Evolutionary conservation across 2,329 filamentous ascomycete species (phyloP).

Genomic region (Curvularia lunata): DNA sequence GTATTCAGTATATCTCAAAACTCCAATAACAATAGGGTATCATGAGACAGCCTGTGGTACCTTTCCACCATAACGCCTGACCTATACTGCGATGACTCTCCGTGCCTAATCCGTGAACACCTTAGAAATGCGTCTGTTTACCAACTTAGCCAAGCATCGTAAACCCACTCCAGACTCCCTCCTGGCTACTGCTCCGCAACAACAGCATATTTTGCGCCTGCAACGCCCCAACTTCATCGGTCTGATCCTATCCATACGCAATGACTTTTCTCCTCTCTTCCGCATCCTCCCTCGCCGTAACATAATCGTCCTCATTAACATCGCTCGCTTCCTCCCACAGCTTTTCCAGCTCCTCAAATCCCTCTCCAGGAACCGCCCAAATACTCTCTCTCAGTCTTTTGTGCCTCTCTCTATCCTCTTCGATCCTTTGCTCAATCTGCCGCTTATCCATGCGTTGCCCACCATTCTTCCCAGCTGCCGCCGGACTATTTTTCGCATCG

Average conservation of each 20-base stretch:
- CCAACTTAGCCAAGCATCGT: neutral
- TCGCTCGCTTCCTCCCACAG: constrained; percentile 89
- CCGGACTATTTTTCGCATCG: constrained; percentile 20
- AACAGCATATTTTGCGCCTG: neutral
- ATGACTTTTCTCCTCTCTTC: constrained; percentile 60
- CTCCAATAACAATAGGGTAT: constrained; percentile 26
- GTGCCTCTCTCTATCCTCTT: constrained; percentile 94
- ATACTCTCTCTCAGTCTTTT: constrained; percentile 91
- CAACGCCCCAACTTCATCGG: neutral
- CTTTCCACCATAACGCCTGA: constrained; percentile 38
- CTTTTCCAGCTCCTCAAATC: constrained; percentile 72
- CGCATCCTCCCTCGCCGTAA: constrained; percentile 76
- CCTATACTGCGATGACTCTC: constrained; percentile 22
- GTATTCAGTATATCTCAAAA: constrained; percentile 34
- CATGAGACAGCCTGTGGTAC: constrained; percentile 35
- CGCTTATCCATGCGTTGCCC: constrained; percentile 72
- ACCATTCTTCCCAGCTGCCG: constrained; percentile 40
- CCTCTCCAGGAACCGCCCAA: constrained; percentile 78
- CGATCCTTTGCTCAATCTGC: constrained; percentile 93
- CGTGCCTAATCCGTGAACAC: constrained; percentile 6
- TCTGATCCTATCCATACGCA: constrained; percentile 42
- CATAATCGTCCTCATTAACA: constrained; percentile 83
- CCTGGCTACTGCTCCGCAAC: neutral
- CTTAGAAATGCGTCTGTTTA: constrained; percentile 3
- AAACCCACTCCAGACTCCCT: neutral